phyloP scores from a whole-genome alignment of 2,329 filamentous ascomycete genomes.

The Aspergillus aculeatinus region DNA sequence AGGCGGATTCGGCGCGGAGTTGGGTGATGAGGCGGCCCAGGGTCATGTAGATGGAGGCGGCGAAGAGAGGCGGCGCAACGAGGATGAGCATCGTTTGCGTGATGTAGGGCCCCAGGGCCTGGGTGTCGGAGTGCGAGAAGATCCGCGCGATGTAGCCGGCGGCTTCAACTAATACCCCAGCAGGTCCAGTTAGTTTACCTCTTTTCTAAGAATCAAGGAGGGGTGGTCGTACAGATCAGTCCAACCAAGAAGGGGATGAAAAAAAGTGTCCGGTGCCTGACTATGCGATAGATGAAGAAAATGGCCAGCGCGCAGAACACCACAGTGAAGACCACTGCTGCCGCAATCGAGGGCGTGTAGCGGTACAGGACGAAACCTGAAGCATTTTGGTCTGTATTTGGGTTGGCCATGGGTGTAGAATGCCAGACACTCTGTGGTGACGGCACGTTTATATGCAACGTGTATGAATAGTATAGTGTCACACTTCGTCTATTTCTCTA shows the following conservation, averaged over 20 bases:
- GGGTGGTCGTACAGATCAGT: slow-evolving; percentile 29
- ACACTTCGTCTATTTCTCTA: no score
- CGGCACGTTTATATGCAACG: no score
- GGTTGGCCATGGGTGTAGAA: neutral
- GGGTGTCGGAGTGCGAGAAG: slow-evolving; percentile 26
- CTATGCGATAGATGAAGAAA: slow-evolving; percentile 17
- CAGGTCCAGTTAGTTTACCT: neutral
- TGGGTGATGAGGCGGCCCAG: slow-evolving; percentile 27
- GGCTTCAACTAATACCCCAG: slow-evolving; percentile 17
- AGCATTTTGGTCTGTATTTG: neutral
- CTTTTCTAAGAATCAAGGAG: neutral
- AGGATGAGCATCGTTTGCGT: slow-evolving; percentile 32
- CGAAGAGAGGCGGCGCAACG: slow-evolving; percentile 31
- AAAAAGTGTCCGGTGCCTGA: slow-evolving; percentile 29
- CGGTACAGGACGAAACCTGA: slow-evolving; percentile 39
- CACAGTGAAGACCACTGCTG: slow-evolving; percentile 19
- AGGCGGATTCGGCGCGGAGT: slow-evolving; percentile 20
- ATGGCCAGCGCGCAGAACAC: slow-evolving; percentile 28
- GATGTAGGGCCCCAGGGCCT: slow-evolving; percentile 27
- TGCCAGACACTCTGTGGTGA: neutral
- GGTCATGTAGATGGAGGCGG: slow-evolving; percentile 34
- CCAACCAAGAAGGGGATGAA: slow-evolving; percentile 32
- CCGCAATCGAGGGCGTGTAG: slow-evolving; percentile 28
- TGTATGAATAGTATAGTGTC: neutral
- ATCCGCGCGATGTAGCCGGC: slow-evolving; percentile 29